phyloP scores from a whole-genome alignment of 345 rosid genomes.

The Cardiospermum halicacabum region DNA sequence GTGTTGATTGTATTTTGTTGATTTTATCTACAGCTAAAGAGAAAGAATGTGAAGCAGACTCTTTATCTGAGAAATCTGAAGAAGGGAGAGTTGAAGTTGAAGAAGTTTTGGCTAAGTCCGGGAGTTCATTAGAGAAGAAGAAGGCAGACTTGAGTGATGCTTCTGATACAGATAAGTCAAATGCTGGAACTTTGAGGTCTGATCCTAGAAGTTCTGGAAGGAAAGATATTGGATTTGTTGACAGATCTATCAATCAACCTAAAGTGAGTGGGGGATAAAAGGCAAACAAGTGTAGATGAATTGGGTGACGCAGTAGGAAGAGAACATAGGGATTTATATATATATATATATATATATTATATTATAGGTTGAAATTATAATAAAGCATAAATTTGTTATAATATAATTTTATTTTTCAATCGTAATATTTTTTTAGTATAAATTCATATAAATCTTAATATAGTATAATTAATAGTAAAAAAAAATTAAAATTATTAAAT shows the following conservation, averaged over 20 bases:
- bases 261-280: conserved; percentile 29
- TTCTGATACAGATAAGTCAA: conserved; percentile 45
- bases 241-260: conserved; percentile 23
- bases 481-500: too few relatives aligned
- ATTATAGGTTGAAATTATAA: too few relatives aligned
- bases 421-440: too few relatives aligned
- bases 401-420: too few relatives aligned
- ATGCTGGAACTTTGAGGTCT: conserved; percentile 30
- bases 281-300: conserved; percentile 23
- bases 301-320: conserved; percentile 16
- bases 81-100: conserved; percentile 38
- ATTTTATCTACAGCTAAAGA: conserved; percentile 50
- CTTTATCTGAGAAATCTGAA: conserved; percentile 40
- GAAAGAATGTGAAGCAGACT: conserved; percentile 35
- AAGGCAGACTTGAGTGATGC: conserved; percentile 32
- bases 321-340: conserved; percentile 28
- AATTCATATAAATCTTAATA: too few relatives aligned
- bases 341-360: too few relatives aligned
- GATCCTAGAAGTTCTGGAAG: conserved; percentile 33
- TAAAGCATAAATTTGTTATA: too few relatives aligned
- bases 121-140: conserved; percentile 34
- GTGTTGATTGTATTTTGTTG: conserved; percentile 15
- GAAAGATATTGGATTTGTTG: conserved; percentile 23
- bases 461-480: too few relatives aligned
- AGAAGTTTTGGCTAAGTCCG: conserved; percentile 34